Conservation (phyloP, 2,329 filamentous ascomycete species). For the Paecilomyces niveus region DNA sequence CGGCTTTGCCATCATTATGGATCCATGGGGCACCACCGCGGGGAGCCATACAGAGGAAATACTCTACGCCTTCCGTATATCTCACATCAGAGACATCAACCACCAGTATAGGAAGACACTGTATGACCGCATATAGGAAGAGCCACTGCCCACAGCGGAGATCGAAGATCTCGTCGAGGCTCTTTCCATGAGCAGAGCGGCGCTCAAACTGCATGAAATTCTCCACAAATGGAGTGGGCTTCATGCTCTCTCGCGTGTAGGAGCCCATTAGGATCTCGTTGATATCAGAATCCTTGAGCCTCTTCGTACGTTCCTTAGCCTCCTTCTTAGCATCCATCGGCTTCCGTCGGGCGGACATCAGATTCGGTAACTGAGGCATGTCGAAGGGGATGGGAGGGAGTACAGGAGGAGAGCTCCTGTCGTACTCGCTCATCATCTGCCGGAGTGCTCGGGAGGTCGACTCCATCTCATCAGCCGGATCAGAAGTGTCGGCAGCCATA, state of each 20-base stretch:
- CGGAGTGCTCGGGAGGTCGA: slow-evolving; percentile 64
- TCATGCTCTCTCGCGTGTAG: slow-evolving; percentile 68
- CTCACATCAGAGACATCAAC: slow-evolving; percentile 42
- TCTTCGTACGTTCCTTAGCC: slow-evolving; percentile 61
- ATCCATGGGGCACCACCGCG: slow-evolving; percentile 44
- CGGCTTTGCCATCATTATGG: slow-evolving; percentile 36
- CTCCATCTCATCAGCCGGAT: slow-evolving; percentile 44
- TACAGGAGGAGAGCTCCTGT: slow-evolving; percentile 80
- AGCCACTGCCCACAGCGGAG: slow-evolving; percentile 46
- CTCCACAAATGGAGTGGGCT: slow-evolving; percentile 40
- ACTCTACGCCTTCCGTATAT: slow-evolving; percentile 41
- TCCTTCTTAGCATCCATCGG: slow-evolving; percentile 66
- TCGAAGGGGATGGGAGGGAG: slow-evolving; percentile 89
- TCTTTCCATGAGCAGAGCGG: slow-evolving; percentile 36
- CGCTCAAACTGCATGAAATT: slow-evolving; percentile 44
- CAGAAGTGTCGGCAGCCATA: slow-evolving; percentile 50
- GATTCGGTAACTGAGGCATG: slow-evolving; percentile 66
- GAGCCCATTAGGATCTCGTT: slow-evolving; percentile 69
- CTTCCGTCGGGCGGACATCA: slow-evolving; percentile 59
- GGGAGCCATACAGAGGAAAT: slow-evolving; percentile 44
- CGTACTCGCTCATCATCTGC: slow-evolving; percentile 77
- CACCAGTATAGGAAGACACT: slow-evolving; percentile 42
- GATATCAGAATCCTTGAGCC: slow-evolving; percentile 71
- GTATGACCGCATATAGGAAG: slow-evolving; percentile 44
- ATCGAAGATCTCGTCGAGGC: slow-evolving; percentile 38